Percentiles rank a stretch among this genome's conserved stretches.
phyloP scores from a whole-genome alignment of 176 grass and related monocot species.

The Melocanna baccifera region DNA sequence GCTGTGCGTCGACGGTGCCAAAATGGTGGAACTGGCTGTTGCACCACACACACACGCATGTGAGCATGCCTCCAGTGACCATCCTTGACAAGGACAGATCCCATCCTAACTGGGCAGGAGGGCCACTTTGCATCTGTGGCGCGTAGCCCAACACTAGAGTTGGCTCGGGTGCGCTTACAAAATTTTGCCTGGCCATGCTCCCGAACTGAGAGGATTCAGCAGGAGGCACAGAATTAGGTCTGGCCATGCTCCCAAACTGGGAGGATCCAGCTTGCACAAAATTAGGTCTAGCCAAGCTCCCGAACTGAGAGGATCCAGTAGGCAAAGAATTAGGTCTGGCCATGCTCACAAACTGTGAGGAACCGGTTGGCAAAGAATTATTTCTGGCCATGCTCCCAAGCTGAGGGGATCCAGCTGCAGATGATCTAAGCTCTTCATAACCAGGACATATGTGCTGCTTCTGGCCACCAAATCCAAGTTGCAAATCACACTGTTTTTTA shows the following conservation, averaged over 20 bases:
- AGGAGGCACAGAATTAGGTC: constrained; percentile 41
- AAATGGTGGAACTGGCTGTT: constrained; percentile 68
- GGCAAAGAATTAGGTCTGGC: constrained; percentile 22
- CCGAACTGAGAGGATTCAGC: constrained; percentile 40
- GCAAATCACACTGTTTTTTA: constrained; percentile 57
- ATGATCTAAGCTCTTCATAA: constrained; percentile 40
- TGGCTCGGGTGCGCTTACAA: constrained; percentile 38
- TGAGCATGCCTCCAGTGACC: constrained; percentile 30
- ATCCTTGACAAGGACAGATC: constrained; percentile 57
- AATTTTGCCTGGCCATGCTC: constrained; percentile 35
- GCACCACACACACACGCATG: constrained; percentile 68
- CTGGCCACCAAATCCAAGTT: constrained; percentile 45
- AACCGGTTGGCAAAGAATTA: constrained; percentile 35
- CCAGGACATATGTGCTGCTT: constrained; percentile 45
- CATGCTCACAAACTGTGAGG: constrained; percentile 40
- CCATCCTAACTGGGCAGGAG: constrained; percentile 61
- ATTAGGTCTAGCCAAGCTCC: constrained; percentile 30
- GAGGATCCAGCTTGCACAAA: constrained; percentile 33
- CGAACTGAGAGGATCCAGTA: constrained; percentile 30
- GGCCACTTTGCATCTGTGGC: constrained; percentile 41
- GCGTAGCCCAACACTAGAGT: constrained; percentile 60
- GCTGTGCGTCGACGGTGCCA: constrained; percentile 39
- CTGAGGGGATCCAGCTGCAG: constrained; percentile 37
- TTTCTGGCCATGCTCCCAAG: constrained; percentile 31
- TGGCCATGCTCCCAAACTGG: constrained; percentile 37